Percentiles rank a stretch among this genome's conserved stretches.
phyloP scores from a whole-genome alignment of 2,329 filamentous ascomycete species.

The Pseudocercospora musae region DNA sequence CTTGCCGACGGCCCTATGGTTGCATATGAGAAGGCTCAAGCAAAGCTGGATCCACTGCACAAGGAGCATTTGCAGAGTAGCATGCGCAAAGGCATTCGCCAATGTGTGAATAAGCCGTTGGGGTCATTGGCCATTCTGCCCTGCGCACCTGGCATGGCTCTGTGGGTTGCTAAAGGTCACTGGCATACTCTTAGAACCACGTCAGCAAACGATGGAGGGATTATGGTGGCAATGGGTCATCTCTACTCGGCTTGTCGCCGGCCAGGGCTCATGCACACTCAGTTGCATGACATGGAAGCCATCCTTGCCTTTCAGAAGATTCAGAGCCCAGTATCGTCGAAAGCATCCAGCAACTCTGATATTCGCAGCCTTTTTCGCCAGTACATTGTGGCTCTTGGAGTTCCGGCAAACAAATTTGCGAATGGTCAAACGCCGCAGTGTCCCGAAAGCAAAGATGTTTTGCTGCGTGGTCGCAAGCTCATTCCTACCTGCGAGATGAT shows the following conservation, averaged over 20 bases:
- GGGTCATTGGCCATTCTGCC: too few relatives aligned
- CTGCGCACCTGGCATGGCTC: too few relatives aligned
- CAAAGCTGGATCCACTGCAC: too few relatives aligned
- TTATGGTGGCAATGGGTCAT: background rate
- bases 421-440: background rate
- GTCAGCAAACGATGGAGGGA: background rate
- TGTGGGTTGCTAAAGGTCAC: too few relatives aligned
- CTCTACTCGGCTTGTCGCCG: background rate
- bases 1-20: too few relatives aligned
- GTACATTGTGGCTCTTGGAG: background rate
- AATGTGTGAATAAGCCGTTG: too few relatives aligned
- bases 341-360: too few relatives aligned
- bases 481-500: background rate
- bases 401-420: background rate
- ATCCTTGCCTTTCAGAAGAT: background rate
- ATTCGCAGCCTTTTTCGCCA: background rate
- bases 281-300: background rate
- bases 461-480: background rate
- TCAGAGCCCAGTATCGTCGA: too few relatives aligned
- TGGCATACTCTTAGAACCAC: background rate
- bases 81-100: too few relatives aligned
- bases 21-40: too few relatives aligned
- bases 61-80: too few relatives aligned
- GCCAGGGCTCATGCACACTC: background rate
- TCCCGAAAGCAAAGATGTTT: background rate